Evolutionary conservation across 495 filamentous ascomycete genomes (phyloP), one percentile per base, ranked within the genome.

Genomic region (Evernia prunastri): DNA sequence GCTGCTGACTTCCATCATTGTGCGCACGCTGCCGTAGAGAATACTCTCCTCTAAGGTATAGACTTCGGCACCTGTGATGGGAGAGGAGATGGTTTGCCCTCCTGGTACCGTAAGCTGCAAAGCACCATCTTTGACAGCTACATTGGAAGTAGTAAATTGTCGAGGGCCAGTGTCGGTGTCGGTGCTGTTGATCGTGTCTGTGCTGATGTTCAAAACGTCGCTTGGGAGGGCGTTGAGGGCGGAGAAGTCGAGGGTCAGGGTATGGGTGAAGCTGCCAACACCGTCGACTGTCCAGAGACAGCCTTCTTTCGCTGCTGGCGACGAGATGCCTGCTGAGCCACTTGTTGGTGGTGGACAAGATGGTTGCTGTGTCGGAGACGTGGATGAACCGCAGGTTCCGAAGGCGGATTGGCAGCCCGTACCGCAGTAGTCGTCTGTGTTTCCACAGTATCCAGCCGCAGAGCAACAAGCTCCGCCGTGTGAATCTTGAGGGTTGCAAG

Each of bases 401-500:
- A 66, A 70, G 37, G 60, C 67, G 11, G 69, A 59, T 68, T 81
- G 78, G 59, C 83, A 85, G 0, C 81, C 81, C 20, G 71, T 71
- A 29, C 78, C 80, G 68, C 83, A 86, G 63, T 78, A 84, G 31
- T 73, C 74, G 10, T 67, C 61, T 11, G 75, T 74, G 27, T 75
- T 72, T 29, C 82, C 67, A 60, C 67, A 69, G 36, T 59, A 69
- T 36, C 64, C 67, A 20, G 58, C 60, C 2, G 43, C 17, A 3
- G 67, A 69, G 39, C 67, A 69, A 51, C 67, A 69, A 17, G 58
- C n/a, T 23, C 65, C 67, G 33, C 67, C 67, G 13, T 42, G 20
- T 15, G 60, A 20, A 25, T 45, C 13, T 12, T n/a, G 45, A 5
- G 67, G 65, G 51, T 69, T 58, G 37, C 67, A 69, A 8, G 61